Evolutionary conservation across 73 alveolate species (phyloP).

Genomic region (Halteria grandinella): DNA sequence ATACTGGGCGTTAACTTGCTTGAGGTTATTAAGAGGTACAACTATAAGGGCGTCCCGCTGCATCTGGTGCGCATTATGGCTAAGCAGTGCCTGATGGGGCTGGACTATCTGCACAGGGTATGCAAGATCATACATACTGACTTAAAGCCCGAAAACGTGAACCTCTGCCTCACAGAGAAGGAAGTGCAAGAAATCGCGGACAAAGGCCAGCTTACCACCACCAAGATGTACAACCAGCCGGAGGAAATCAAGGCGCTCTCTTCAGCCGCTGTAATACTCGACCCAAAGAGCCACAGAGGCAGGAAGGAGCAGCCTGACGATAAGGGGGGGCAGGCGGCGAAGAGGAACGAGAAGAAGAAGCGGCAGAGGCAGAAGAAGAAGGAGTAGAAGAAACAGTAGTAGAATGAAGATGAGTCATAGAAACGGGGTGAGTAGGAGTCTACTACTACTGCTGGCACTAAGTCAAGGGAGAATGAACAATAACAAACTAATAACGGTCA

Average conservation of each 20-base stretch:
- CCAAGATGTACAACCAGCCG: constrained; percentile 50
- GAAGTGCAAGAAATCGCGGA: constrained; percentile 74
- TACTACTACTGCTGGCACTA: background rate
- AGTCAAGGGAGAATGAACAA: constrained; percentile 16
- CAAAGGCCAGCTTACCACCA: constrained; percentile 55
- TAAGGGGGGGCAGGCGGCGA: constrained; percentile 1
- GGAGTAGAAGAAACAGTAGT: constrained; percentile 17
- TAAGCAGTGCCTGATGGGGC: constrained; percentile 82
- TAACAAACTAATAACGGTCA: too few relatives aligned
- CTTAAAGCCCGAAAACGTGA: constrained; percentile 95
- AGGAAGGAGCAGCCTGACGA: constrained; percentile 9
- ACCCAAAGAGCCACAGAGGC: constrained; percentile 50
- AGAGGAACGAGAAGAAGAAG: constrained; percentile 25
- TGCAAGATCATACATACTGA: constrained; percentile 97
- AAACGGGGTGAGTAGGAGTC: background rate
- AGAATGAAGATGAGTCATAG: constrained; percentile 1
- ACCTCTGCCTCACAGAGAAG: constrained; percentile 80
- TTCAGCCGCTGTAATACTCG: constrained; percentile 38
- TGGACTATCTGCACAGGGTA: constrained; percentile 74
- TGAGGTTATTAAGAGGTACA: constrained; percentile 81
- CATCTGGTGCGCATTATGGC: constrained; percentile 80
- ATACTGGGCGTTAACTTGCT: constrained; percentile 87
- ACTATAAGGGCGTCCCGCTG: constrained; percentile 87
- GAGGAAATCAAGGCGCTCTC: constrained; percentile 39
- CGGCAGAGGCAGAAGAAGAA: constrained; percentile 48